phyloP scores from a whole-genome alignment of 768 basidiomycete genomes.

The Fomitopsis serialis region DNA sequence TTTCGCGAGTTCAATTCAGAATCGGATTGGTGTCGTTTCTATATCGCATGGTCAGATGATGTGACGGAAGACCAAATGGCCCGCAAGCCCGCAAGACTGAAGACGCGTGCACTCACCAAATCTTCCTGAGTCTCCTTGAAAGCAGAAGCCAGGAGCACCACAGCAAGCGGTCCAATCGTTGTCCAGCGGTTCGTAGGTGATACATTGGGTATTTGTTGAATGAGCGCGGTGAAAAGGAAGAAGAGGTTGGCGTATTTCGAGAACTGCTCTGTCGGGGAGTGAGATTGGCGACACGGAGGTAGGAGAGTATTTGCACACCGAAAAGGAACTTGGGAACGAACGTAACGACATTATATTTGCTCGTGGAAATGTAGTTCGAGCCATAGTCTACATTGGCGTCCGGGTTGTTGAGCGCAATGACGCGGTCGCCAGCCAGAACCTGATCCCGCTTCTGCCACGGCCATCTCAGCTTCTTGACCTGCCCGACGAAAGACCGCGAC shows the following conservation, averaged over 20 bases:
- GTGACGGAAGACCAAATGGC: neutral
- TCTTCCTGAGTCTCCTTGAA: conserved; percentile 97
- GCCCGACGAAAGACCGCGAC: conserved; percentile 21
- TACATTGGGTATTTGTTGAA: conserved; percentile 96
- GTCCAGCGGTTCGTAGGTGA: conserved; percentile 96
- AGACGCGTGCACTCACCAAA: conserved; percentile 46
- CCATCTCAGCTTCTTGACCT: conserved; percentile 57
- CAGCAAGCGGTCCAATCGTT: conserved; percentile 84
- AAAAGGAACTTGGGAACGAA: conserved; percentile 92
- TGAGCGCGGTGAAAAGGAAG: conserved; percentile 95
- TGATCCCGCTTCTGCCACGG: conserved; percentile 76
- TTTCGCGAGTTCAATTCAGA: conserved; percentile 81
- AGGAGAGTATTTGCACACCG: conserved; percentile 43
- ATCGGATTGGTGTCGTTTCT: conserved; percentile 98
- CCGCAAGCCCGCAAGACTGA: neutral
- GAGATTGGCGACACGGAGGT: neutral
- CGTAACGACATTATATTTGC: conserved; percentile 86
- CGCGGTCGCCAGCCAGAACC: conserved; percentile 64
- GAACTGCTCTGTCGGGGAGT: conserved; percentile 74
- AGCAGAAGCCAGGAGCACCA: conserved; percentile 89
- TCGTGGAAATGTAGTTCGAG: conserved; percentile 86
- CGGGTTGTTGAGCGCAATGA: conserved; percentile 79
- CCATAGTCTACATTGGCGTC: conserved; percentile 59
- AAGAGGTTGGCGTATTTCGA: conserved; percentile 98
- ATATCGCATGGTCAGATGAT: neutral